These are phyloP conservation scores for Nicotiana tomentosiformis DNA, from an alignment of 257 asterid genomes.

Conservation along the genomic window DNA sequence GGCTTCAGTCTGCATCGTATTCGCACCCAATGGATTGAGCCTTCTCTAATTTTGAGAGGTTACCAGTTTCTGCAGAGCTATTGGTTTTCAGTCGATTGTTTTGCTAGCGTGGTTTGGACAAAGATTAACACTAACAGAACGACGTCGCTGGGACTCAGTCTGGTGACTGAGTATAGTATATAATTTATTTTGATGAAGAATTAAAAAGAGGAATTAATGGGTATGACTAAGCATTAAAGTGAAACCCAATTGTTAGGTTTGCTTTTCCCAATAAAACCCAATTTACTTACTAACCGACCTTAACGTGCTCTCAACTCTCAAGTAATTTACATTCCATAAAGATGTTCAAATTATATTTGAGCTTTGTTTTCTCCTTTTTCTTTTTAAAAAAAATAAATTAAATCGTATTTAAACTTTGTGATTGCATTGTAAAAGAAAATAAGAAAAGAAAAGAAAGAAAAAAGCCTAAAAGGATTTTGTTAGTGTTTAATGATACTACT, in stretches of 20 bases:
- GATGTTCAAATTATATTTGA: too few relatives aligned
- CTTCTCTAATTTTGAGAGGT: neutral
- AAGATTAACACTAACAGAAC: neutral
- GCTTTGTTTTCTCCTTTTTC: too few relatives aligned
- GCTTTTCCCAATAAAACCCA: neutral
- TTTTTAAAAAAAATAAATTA: too few relatives aligned
- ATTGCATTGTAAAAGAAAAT: too few relatives aligned
- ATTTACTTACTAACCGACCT: neutral
- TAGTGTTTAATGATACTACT: too few relatives aligned
- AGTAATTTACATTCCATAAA: neutral
- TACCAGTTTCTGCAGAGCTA: neutral
- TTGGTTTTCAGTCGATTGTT: neutral
- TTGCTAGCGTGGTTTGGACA: neutral
- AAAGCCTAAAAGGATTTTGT: too few relatives aligned
- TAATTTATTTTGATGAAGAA: too few relatives aligned
- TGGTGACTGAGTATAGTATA: neutral
- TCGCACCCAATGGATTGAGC: neutral
- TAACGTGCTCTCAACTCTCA: neutral
- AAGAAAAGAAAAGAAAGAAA: too few relatives aligned
- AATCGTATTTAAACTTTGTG: too few relatives aligned
- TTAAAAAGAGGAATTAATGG: too few relatives aligned
- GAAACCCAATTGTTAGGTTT: neutral
- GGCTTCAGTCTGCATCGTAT: slow-evolving; percentile 72
- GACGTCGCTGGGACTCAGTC: neutral
- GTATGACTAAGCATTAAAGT: neutral